Base-by-base conservation (phyloP, 345 rosid species). In the Mangifera indica region DNA sequence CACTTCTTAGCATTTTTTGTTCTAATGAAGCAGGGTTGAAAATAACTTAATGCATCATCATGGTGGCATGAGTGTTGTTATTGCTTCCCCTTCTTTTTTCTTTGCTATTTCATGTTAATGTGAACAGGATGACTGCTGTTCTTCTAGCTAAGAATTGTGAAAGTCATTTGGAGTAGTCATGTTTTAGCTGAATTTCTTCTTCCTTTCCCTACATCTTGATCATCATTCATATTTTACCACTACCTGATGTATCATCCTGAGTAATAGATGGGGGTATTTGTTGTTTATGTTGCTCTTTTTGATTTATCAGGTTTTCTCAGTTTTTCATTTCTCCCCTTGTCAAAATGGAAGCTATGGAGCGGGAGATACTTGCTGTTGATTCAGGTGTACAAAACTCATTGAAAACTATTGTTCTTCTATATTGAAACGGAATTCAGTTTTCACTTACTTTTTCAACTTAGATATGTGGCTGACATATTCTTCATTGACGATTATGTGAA, bases 261-360 rank as follows among this genome's bases (percentile, higher is more conserved):
- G 29, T 60, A 67, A 25, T 20, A 29, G 18, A 62, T 44, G 37
- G 55, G 58, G 18, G 22, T 46, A 57, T 20, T 69, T 51, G 51
- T 58, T 79, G 51, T 74, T 74, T 25, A 24, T 73, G 60, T 53
- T 72, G 42, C 57, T 72, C 60, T 61, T 69, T 58, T 80, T 79
- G 34, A 70, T 40, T 74, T 77, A 20, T 65, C 89, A 95, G 99
- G 82, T 95, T 95, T 83, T 95, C 99, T 70, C 97, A 95, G 80
- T 95, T 95, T 86, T 95, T 95, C 78, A 81, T 95, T 82, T 88
- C 98, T n/a, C 99, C 99, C 60, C 93, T 95, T 46, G 85, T 95
- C 78, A 95, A 95, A 81, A 76, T 72, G 70, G 99, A 91, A 78
- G 96, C 99, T 10, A 92, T 95, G 99, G 96, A 95, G 71, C 81